A percentile compares a stretch with the other conserved stretches of the same genome.
Evolutionary conservation across 495 filamentous ascomycete genomes (phyloP).

Genomic region (Sabuloglossum arenarium): DNA sequence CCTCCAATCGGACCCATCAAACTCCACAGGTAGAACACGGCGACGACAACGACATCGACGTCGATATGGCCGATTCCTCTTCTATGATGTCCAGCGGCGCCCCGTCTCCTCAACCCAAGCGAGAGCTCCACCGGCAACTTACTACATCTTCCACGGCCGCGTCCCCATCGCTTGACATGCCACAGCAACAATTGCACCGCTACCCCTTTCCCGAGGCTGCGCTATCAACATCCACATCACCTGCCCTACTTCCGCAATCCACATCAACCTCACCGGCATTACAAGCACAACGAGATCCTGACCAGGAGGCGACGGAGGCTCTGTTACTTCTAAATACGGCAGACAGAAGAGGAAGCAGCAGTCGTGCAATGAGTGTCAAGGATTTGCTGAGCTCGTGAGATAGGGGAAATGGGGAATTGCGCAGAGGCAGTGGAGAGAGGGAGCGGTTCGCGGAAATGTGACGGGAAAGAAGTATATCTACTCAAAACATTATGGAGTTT

Average conservation of each 20-base stretch:
- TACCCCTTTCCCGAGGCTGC: background rate
- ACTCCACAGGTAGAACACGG: conserved; percentile 7
- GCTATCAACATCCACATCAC: background rate
- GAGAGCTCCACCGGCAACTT: background rate
- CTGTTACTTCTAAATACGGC: conserved; percentile 63
- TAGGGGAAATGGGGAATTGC: background rate
- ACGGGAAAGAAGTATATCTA: too few species aligned
- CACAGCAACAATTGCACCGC: background rate
- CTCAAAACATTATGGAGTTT: too few species aligned
- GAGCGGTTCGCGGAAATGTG: too few species aligned
- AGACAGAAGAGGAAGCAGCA: conserved; percentile 16
- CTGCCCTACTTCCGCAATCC: conserved; percentile 21
- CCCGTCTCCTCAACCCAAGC: conserved; percentile 4
- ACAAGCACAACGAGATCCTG: conserved; percentile 22
- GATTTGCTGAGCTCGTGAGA: conserved; percentile 50
- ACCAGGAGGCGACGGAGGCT: conserved; percentile 65
- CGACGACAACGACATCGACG: conserved; percentile 1
- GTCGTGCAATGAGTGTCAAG: conserved; percentile 52
- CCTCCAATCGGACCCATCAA: conserved; percentile 7
- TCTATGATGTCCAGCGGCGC: conserved; percentile 4
- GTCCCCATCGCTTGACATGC: conserved; percentile 8
- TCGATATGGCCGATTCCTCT: background rate
- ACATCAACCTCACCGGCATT: conserved; percentile 25
- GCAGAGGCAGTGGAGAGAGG: background rate
- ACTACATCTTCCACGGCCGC: conserved; percentile 8